Evolutionary conservation across 441 rosid species (phyloP).

Genomic region (Hura crepitans): DNA sequence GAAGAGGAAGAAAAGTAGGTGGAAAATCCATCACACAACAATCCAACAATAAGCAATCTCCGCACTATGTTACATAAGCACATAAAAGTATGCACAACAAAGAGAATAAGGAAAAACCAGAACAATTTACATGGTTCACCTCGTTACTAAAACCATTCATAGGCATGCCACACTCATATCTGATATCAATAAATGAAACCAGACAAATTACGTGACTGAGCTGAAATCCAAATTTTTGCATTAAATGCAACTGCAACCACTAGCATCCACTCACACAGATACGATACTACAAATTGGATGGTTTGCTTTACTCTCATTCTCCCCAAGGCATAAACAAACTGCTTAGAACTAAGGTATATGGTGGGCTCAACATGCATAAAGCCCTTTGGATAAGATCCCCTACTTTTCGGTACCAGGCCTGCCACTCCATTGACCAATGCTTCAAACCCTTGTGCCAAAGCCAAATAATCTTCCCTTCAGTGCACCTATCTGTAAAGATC

Average conservation of each 20-base stretch:
- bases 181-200: neutral
- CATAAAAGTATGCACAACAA: neutral
- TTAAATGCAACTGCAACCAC: neutral
- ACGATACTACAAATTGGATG: neutral
- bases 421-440: neutral
- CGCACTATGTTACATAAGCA: neutral
- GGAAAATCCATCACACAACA: constrained; percentile 8
- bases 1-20: neutral
- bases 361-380: neutral
- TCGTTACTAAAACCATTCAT: neutral
- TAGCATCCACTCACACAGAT: neutral
- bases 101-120: neutral
- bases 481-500: neutral
- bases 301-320: neutral
- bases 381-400: neutral
- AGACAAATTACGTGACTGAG: neutral
- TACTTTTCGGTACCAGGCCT: neutral
- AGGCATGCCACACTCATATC: neutral
- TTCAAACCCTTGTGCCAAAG: neutral
- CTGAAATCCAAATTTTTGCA: neutral
- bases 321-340: neutral
- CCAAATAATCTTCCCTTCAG: neutral
- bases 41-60: neutral
- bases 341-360: neutral
- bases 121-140: neutral